Conservation (phyloP, 495 filamentous ascomycete genomes). For the Tuber borchii region DNA sequence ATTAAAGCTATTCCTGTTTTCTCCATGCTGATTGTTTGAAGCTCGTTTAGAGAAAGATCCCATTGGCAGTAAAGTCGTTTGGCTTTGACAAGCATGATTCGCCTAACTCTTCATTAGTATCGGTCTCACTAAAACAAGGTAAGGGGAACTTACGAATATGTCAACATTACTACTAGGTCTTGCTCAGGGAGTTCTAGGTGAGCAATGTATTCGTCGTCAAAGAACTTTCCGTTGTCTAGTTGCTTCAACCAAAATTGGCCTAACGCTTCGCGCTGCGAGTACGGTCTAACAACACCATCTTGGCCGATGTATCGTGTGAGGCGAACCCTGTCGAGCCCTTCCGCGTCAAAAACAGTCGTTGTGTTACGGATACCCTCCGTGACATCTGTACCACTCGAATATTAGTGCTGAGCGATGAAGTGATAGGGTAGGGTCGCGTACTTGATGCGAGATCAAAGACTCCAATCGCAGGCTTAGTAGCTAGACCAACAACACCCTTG, state of each 20-base stretch:
- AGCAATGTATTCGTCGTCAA: constrained; percentile 94
- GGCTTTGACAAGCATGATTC: constrained; percentile 82
- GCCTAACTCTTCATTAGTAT: constrained; percentile 43
- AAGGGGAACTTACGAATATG: constrained; percentile 50
- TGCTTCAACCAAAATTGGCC: constrained; percentile 99
- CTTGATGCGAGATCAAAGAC: constrained; percentile 92
- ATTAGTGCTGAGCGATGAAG: constrained; percentile 33
- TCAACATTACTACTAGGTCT: constrained; percentile 92
- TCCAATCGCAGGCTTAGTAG: constrained; percentile 93
- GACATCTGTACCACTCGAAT: constrained; percentile 51
- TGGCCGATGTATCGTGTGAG: constrained; percentile 82
- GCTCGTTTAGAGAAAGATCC: constrained; percentile 91
- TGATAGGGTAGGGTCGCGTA: constrained; percentile 5
- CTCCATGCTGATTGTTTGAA: constrained; percentile 96
- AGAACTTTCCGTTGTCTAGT: constrained; percentile 91
- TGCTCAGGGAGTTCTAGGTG: constrained; percentile 84
- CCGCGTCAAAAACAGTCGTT: constrained; percentile 91
- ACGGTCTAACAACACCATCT: constrained; percentile 90
- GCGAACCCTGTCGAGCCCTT: constrained; percentile 88
- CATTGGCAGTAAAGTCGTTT: constrained; percentile 81
- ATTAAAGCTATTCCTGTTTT: constrained; percentile 84
- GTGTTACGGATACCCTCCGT: constrained; percentile 97
- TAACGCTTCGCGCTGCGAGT: constrained; percentile 89
- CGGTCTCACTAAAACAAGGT: not conserved
- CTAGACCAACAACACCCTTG: constrained; percentile 84